A percentile compares a stretch with the other conserved stretches of the same genome.
These are phyloP conservation scores for Tubosaeta sp. DNA, from an alignment of 768 basidiomycete species.

Conservation along the genomic window DNA sequence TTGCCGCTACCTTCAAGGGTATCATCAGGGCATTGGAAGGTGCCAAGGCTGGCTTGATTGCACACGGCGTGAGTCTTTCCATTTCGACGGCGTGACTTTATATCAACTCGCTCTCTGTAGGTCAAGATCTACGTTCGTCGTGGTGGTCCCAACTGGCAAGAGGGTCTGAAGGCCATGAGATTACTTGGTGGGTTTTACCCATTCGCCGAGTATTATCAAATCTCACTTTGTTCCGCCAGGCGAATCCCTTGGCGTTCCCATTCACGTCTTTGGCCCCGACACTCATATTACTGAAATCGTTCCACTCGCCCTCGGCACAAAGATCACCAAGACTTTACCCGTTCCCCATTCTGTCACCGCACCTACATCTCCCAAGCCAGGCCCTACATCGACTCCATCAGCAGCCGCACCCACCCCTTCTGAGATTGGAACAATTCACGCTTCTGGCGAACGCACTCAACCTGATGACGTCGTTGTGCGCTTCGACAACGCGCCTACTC, in stretches of 20 bases:
- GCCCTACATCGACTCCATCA: constrained; percentile 23
- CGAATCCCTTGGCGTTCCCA: constrained; percentile 95
- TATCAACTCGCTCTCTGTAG: constrained; percentile 39
- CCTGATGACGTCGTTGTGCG: constrained; percentile 85
- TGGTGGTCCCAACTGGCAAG: constrained; percentile 99
- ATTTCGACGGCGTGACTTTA: background rate
- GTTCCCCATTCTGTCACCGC: constrained; percentile 44
- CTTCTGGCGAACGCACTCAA: constrained; percentile 78
- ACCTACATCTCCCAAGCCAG: constrained; percentile 37
- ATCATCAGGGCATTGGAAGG: constrained; percentile 97
- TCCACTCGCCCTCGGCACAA: constrained; percentile 89
- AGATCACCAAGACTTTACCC: constrained; percentile 31
- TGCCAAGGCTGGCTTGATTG: constrained; percentile 80
- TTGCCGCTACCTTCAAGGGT: constrained; percentile 98
- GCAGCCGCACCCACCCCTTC: constrained; percentile 35
- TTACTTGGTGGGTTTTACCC: constrained; percentile 54
- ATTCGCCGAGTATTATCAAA: background rate
- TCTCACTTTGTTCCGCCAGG: constrained; percentile 24
- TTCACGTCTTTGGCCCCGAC: constrained; percentile 95
- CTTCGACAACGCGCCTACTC: constrained; percentile 52
- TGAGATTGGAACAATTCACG: constrained; percentile 67
- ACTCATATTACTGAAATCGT: constrained; percentile 99
- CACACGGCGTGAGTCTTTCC: constrained; percentile 28
- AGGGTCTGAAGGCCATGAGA: constrained; percentile 97
- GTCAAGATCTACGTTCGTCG: constrained; percentile 97